Conservation (phyloP, 208 protist genomes). For the Leishmania tarentolae region DNA sequence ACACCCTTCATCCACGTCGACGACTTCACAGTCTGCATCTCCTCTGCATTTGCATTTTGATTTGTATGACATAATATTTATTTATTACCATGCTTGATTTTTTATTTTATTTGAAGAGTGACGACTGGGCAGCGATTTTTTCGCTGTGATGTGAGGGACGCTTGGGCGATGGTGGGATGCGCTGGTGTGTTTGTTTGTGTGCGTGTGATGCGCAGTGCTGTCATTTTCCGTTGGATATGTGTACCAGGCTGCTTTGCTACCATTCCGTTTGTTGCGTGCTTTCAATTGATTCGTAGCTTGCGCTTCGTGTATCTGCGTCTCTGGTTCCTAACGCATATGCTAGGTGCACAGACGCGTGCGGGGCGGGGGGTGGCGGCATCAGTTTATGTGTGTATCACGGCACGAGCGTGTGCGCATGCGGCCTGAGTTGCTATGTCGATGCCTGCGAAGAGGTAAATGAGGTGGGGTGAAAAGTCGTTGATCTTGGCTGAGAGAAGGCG, state of each 20-base stretch:
- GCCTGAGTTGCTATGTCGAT: neutral
- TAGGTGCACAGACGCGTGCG: neutral
- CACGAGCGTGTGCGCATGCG: conserved; percentile 2
- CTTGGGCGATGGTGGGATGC: neutral
- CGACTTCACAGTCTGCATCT: neutral
- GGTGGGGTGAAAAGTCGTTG: neutral
- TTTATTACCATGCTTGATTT: neutral
- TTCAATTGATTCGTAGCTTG: neutral
- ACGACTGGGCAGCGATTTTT: neutral
- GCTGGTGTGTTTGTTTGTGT: neutral
- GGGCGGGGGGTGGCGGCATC: neutral
- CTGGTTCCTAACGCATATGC: neutral
- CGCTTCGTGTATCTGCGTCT: neutral
- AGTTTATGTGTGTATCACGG: neutral
- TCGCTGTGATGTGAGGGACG: neutral
- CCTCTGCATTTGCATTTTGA: neutral
- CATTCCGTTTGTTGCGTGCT: neutral
- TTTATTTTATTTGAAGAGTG: neutral
- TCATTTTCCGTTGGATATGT: neutral
- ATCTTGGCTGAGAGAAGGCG: neutral
- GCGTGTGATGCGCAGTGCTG: neutral
- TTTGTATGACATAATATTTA: neutral
- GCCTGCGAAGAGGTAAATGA: neutral
- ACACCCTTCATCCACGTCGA: neutral
- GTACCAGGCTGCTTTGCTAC: neutral